Evolutionary conservation across 78 protist genomes (phyloP), one percentile per base, ranked within the genome.

Genomic region (Pigoraptor vietnamica): DNA sequence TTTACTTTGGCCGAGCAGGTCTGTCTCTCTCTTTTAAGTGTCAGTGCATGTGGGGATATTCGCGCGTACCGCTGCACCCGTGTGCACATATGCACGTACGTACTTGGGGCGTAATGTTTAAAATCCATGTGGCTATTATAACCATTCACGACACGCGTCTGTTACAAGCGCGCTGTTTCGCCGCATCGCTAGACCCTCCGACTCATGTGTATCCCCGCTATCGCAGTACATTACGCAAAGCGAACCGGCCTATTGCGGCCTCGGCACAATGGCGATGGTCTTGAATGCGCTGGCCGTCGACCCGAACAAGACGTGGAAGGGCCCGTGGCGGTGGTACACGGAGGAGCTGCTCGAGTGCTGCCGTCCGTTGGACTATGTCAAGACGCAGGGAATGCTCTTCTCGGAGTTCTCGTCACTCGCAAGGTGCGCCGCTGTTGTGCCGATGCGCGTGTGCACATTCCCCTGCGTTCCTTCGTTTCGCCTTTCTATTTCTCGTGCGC

Each of bases 251-350:
- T 95, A 40, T 90, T 96, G 98, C 92, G 98, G 98, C 40, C 93
- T 95, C 35, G 94, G 94, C 87, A 92, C 97, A n/a, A 89, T 96
- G 10, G 93, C 94, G 21, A 95, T 96, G 96, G 96, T 96, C 82
- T 86, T 96, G n/a, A 96, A 96, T 91, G 92, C 97, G 36, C 91
- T 96, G 33, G 89, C 90, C 24, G 82, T 96, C 48, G 98, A 96
- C 81, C 98, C 98, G n/a, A 91, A 92, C n/a, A 29, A 93, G 39
- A 37, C 90, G 32, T 96, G 98, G 98, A 96, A 96, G 89, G 97
- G 96, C 10, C 97, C 97, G 36, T 96, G 98, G 98, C 79, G 98
- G 37, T 96, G 98, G 98, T 96, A 92, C 86, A 90, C 93, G 32
- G 98, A 96, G 56, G 96, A 94, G 87, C 90, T 96, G 94, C 92